A percentile compares a stretch with the other conserved stretches of the same genome.
Conservation (phyloP, 345 rosid genomes). For the Moricandia arvensis region DNA sequence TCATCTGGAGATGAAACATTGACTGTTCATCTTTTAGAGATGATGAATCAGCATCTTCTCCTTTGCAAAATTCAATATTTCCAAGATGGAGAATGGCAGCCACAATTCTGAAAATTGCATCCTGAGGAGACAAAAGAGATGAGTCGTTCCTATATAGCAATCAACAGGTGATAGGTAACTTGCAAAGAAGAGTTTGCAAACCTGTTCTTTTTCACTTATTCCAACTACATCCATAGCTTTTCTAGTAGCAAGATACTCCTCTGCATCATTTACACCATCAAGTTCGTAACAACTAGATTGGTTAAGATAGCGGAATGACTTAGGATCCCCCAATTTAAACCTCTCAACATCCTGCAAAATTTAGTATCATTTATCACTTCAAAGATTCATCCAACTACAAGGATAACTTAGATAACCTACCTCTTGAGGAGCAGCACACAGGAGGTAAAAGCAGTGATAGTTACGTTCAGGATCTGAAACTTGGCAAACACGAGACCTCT, state of each 20-base stretch:
- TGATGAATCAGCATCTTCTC: constrained; percentile 67
- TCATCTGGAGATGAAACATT: constrained; percentile 71
- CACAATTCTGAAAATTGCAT: constrained; percentile 71
- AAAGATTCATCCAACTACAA: constrained; percentile 7
- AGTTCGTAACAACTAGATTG: constrained; percentile 83
- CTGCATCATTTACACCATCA: constrained; percentile 70
- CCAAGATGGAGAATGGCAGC: constrained; percentile 97
- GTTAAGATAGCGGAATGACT: constrained; percentile 90
- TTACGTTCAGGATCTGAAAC: constrained; percentile 90
- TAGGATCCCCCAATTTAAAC: constrained; percentile 79
- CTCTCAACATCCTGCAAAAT: constrained; percentile 68
- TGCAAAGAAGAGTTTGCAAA: constrained; percentile 30
- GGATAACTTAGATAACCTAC: constrained; percentile 37
- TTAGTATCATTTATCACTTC: constrained; percentile 25
- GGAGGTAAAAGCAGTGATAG: constrained; percentile 91
- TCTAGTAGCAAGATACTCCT: constrained; percentile 71
- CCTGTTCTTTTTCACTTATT: constrained; percentile 77
- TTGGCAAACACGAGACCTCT: constrained; percentile 97
- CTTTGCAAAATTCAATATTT: constrained; percentile 64
- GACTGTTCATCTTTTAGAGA: constrained; percentile 59
- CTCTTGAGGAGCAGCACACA: constrained; percentile 87
- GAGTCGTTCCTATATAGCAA: not conserved
- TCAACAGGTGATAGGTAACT: constrained; percentile 6
- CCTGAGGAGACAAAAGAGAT: constrained; percentile 45
- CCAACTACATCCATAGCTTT: constrained; percentile 91